phyloP scores from a whole-genome alignment of 2,329 filamentous ascomycete genomes.

The Xylaria sp. region DNA sequence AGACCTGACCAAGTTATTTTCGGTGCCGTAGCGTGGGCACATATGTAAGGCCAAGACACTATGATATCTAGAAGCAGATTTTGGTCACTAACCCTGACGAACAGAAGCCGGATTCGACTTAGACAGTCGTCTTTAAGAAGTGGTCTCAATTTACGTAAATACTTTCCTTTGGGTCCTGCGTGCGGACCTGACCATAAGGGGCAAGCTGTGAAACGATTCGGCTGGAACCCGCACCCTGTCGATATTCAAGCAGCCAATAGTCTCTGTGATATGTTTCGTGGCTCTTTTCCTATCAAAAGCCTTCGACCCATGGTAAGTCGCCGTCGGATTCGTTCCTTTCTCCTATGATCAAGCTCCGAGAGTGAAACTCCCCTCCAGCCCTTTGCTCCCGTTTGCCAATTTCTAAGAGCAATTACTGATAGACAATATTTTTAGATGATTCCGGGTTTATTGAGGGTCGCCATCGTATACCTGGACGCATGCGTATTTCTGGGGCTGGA shows the following conservation, averaged over 20 bases:
- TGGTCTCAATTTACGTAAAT: slow-evolving; percentile 48
- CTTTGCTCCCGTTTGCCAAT: not conserved
- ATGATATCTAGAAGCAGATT: not conserved
- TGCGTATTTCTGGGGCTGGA: slow-evolving; percentile 51
- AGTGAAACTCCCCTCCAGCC: not conserved
- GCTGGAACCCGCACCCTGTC: slow-evolving; percentile 48
- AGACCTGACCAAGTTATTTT: slow-evolving; percentile 54
- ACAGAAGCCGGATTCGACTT: slow-evolving; percentile 47
- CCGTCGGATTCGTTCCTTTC: not conserved
- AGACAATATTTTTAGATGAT: slow-evolving; percentile 33
- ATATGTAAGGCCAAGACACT: slow-evolving; percentile 49
- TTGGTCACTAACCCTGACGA: slow-evolving; percentile 10
- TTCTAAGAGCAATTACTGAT: slow-evolving; percentile 1
- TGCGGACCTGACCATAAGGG: slow-evolving; percentile 46
- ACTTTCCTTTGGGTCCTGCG: slow-evolving; percentile 47
- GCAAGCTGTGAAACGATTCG: slow-evolving; percentile 46
- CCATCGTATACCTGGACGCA: slow-evolving; percentile 50
- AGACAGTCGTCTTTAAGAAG: slow-evolving; percentile 44
- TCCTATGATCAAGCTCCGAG: too few species aligned
- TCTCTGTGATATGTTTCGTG: slow-evolving; percentile 49
- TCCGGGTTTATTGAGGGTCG: slow-evolving; percentile 43
- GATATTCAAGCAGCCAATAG: slow-evolving; percentile 51
- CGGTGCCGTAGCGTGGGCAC: slow-evolving; percentile 51
- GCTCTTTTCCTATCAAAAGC: slow-evolving; percentile 47
- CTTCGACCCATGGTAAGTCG: slow-evolving; percentile 43